Percentiles rank a stretch among this genome's conserved stretches.
phyloP scores from a whole-genome alignment of 2,329 filamentous ascomycete species.

The Neonectria magnoliae region DNA sequence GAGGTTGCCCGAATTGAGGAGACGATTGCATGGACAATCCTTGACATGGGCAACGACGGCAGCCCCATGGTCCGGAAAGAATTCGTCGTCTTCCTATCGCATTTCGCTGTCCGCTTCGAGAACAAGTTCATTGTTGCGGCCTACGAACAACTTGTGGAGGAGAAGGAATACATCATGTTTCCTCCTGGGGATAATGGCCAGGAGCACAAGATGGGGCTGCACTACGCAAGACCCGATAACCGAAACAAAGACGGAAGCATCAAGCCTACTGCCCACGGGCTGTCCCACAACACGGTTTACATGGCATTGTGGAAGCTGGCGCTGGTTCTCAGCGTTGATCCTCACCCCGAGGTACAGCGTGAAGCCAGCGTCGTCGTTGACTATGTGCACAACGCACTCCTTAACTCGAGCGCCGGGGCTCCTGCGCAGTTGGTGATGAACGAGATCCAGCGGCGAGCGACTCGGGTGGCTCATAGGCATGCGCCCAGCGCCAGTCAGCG shows the following conservation, averaged over 20 bases:
- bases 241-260: constrained; percentile 67
- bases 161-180: constrained; percentile 73
- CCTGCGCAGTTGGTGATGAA: constrained; percentile 78
- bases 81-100: constrained; percentile 90
- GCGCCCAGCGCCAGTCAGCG: constrained; percentile 55
- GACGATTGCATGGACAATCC: constrained; percentile 85
- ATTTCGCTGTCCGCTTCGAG: constrained; percentile 89
- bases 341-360: constrained; percentile 90
- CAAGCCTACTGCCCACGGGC: constrained; percentile 64
- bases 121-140: constrained; percentile 92
- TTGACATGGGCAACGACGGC: constrained; percentile 93
- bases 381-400: constrained; percentile 79
- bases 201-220: constrained; percentile 70
- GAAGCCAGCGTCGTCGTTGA: constrained; percentile 89
- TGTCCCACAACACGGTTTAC: constrained; percentile 90
- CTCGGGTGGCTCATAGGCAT: constrained; percentile 58
- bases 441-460: constrained; percentile 70
- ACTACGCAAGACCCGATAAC: constrained; percentile 67
- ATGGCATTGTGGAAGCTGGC: constrained; percentile 95
- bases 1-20: constrained; percentile 93
- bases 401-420: constrained; percentile 79
- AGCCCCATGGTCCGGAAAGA: constrained; percentile 95
- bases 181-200: constrained; percentile 65
- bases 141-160: constrained; percentile 89
- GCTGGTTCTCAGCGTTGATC: constrained; percentile 89